A percentile compares a stretch with the other conserved stretches of the same genome.
Evolutionary conservation across 495 filamentous ascomycete genomes (phyloP).

Genomic region (Hypoxylon fuscum): DNA sequence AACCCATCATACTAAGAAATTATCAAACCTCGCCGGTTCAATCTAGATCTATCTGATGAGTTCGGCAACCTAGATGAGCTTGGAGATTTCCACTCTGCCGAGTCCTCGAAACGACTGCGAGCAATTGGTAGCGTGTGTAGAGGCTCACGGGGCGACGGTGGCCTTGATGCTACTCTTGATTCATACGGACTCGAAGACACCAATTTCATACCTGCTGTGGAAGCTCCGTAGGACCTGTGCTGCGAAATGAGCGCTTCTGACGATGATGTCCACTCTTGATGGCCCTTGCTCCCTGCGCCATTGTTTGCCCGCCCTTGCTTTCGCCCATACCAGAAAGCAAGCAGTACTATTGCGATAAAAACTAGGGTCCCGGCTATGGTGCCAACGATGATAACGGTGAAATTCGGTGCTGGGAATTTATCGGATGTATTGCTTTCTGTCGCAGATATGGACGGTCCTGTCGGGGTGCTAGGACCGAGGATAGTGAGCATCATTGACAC

Average conservation of each 20-base stretch:
- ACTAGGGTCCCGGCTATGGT: slow-evolving; percentile 15
- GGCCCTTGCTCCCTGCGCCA: background rate
- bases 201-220: background rate
- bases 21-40: background rate
- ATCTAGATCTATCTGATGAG: slow-evolving; percentile 3
- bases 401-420: background rate
- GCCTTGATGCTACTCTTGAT: background rate
- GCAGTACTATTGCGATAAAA: slow-evolving; percentile 6
- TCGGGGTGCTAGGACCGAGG: background rate
- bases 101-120: background rate
- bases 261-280: slow-evolving; percentile 1
- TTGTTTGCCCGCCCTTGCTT: slow-evolving; percentile 9
- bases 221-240: background rate
- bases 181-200: background rate
- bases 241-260: background rate
- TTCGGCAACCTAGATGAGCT: background rate
- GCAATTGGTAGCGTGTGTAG: no score
- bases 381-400: slow-evolving; percentile 7
- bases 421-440: background rate
- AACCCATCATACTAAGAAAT: no score
- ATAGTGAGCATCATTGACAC: background rate
- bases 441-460: background rate
- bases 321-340: slow-evolving; percentile 22
- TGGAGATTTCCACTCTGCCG: background rate
- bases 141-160: background rate